phyloP scores from a whole-genome alignment of 2,329 filamentous ascomycete genomes.

The Trichoderma koningiopsis region DNA sequence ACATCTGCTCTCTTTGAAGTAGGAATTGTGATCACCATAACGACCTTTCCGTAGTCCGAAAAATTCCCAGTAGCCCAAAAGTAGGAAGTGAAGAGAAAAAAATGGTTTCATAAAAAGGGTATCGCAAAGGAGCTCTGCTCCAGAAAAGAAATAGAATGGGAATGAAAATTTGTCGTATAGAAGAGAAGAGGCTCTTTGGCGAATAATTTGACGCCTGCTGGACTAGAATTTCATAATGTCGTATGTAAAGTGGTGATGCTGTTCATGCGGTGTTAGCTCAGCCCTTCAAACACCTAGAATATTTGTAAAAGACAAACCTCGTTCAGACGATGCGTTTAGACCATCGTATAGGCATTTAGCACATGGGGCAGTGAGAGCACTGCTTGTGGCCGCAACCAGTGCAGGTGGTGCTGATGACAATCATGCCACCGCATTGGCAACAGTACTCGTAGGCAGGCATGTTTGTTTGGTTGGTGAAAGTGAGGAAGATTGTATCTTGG shows the following conservation, averaged over 20 bases:
- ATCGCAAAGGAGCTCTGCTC: slow-evolving; percentile 24
- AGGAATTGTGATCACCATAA: neutral
- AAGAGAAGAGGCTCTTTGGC: neutral
- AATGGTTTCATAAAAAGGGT: neutral
- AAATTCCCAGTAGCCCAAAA: neutral
- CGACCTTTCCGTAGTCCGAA: neutral
- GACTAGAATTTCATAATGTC: neutral
- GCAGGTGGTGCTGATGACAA: slow-evolving; percentile 60
- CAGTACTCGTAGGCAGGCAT: slow-evolving; percentile 55
- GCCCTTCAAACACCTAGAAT: no score
- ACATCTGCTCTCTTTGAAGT: no score
- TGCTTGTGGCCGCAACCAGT: slow-evolving; percentile 53
- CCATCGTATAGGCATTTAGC: slow-evolving; percentile 32
- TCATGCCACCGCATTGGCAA: slow-evolving; percentile 58
- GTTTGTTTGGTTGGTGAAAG: slow-evolving; percentile 31
- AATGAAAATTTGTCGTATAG: neutral
- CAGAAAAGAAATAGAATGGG: neutral
- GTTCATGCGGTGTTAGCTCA: neutral
- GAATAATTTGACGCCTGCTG: neutral
- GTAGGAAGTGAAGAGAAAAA: neutral
- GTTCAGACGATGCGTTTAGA: neutral
- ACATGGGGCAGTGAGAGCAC: slow-evolving; percentile 49
- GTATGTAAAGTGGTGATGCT: neutral
- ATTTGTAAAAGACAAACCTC: neutral
- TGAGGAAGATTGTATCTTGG: neutral